Evolutionary conservation across 495 filamentous ascomycete species (phyloP).

Genomic region (Lentithecium fluviatile): DNA sequence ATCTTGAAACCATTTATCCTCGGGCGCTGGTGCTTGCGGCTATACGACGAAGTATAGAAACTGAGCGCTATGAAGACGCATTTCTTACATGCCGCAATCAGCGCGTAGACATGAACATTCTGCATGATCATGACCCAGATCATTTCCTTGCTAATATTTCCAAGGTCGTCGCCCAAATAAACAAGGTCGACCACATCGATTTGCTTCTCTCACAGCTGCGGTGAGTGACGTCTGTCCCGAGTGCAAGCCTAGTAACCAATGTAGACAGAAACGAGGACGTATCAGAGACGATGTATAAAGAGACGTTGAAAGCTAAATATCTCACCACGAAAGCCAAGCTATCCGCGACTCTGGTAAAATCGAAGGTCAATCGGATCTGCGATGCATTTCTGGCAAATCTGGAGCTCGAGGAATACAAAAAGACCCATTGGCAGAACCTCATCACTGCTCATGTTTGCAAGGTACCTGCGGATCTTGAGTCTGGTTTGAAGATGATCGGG

Average conservation of each 20-base stretch:
- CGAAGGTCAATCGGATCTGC: constrained; percentile 83
- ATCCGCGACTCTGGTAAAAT: constrained; percentile 36
- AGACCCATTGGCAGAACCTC: constrained; percentile 81
- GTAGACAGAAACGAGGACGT: constrained; percentile 83
- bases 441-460: constrained; percentile 96
- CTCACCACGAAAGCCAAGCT: not conserved
- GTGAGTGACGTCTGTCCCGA: constrained; percentile 50
- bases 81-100: constrained; percentile 87
- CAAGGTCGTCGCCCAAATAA: constrained; percentile 82
- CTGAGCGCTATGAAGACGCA: constrained; percentile 75
- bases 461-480: constrained; percentile 80
- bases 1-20: constrained; percentile 92
- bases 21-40: constrained; percentile 88
- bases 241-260: constrained; percentile 2
- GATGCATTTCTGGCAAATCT: constrained; percentile 76
- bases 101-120: constrained; percentile 94
- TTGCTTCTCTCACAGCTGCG: constrained; percentile 85
- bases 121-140: constrained; percentile 85
- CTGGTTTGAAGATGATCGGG: constrained; percentile 76
- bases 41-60: constrained; percentile 73
- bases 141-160: constrained; percentile 76
- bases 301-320: constrained; percentile 54
- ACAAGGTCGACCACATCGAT: constrained; percentile 81
- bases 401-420: constrained; percentile 50
- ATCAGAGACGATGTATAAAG: constrained; percentile 86